phyloP scores from a whole-genome alignment of 495 filamentous ascomycete genomes.

The Penicillium bovifimosum region DNA sequence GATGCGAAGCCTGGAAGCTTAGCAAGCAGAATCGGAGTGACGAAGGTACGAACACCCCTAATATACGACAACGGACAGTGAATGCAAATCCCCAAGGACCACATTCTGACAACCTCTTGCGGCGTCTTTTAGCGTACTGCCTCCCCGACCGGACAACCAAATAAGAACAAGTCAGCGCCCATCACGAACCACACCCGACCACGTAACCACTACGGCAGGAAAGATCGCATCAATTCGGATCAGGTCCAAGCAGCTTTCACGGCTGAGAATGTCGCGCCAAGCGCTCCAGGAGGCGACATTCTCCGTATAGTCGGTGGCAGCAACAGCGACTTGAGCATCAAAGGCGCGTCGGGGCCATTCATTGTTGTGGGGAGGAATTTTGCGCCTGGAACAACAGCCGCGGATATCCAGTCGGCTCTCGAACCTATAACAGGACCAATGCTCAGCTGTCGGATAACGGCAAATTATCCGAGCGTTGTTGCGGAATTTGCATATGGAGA shows the following conservation, averaged over 20 bases:
- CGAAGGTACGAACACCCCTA: slow-evolving; percentile 50
- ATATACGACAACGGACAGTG: background rate
- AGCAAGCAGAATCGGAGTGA: slow-evolving; percentile 69
- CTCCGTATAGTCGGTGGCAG: slow-evolving; percentile 17
- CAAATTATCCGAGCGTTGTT: slow-evolving; percentile 68
- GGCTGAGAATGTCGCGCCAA: slow-evolving; percentile 24
- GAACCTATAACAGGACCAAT: slow-evolving; percentile 66
- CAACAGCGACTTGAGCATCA: slow-evolving; percentile 60
- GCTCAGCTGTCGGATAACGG: slow-evolving; percentile 64
- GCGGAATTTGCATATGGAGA: slow-evolving; percentile 80
- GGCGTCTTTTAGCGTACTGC: slow-evolving; percentile 35
- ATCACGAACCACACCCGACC: slow-evolving; percentile 17
- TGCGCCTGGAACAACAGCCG: slow-evolving; percentile 85
- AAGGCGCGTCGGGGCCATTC: slow-evolving; percentile 67
- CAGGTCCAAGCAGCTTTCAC: slow-evolving; percentile 35
- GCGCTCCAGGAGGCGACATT: slow-evolving; percentile 19
- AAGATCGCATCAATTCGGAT: slow-evolving; percentile 35
- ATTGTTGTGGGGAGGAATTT: slow-evolving; percentile 87
- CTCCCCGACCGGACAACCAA: slow-evolving; percentile 36
- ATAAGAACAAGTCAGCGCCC: slow-evolving; percentile 20
- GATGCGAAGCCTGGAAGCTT: slow-evolving; percentile 49
- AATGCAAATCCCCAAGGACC: background rate
- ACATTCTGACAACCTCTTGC: background rate
- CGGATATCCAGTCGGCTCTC: slow-evolving; percentile 87
- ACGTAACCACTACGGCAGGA: slow-evolving; percentile 24